phyloP scores from a whole-genome alignment of 495 filamentous ascomycete species.

The Pyrenula aspistea region DNA sequence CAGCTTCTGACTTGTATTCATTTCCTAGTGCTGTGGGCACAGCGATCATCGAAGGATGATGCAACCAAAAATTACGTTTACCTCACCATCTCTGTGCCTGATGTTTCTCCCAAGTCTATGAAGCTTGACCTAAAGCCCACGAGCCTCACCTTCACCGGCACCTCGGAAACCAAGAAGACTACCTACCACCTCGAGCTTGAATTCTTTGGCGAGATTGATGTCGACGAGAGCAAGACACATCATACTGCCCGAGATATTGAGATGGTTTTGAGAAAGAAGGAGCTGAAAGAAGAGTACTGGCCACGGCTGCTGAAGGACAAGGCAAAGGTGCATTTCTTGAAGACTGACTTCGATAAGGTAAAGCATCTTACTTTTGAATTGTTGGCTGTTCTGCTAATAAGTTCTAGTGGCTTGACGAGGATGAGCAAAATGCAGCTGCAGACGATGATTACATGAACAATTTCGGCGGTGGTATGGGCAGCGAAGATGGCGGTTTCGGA shows the following conservation, averaged over 20 bases:
- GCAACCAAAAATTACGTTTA: constrained; percentile 82
- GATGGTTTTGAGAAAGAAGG: constrained; percentile 92
- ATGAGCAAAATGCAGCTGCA: constrained; percentile 81
- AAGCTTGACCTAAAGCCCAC: constrained; percentile 71
- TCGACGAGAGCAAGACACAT: constrained; percentile 64
- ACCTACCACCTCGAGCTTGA: constrained; percentile 79
- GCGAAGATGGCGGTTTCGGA: constrained; percentile 25
- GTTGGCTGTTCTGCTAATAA: too few relatives aligned
- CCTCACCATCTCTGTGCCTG: constrained; percentile 76
- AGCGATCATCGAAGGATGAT: constrained; percentile 77
- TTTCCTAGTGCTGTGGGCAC: constrained; percentile 80
- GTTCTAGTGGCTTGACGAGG: constrained; percentile 91
- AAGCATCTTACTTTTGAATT: neutral
- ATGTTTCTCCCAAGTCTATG: constrained; percentile 56
- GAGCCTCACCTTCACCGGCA: constrained; percentile 67
- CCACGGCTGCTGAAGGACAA: constrained; percentile 80
- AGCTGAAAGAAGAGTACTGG: constrained; percentile 83
- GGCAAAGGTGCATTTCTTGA: constrained; percentile 89
- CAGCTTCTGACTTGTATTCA: neutral
- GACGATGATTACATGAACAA: constrained; percentile 68
- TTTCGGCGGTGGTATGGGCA: constrained; percentile 45
- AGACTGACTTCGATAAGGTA: constrained; percentile 98
- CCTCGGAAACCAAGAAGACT: constrained; percentile 66
- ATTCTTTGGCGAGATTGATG: constrained; percentile 86
- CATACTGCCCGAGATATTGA: constrained; percentile 77